phyloP scores from a whole-genome alignment of 805 yeast species.

The Lipomyces japonicus region DNA sequence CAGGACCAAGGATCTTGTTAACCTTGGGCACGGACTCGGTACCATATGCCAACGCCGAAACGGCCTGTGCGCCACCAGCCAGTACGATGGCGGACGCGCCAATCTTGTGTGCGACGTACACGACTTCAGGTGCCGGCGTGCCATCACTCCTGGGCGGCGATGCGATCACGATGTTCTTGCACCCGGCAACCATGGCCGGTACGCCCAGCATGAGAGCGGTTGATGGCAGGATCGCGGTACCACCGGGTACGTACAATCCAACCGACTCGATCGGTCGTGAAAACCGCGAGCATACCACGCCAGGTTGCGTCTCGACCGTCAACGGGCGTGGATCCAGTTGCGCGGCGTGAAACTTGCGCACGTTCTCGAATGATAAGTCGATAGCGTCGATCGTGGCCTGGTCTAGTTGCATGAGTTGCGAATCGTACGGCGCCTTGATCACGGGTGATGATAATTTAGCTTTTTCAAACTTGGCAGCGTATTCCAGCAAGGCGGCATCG shows the following conservation, averaged over 20 bases:
- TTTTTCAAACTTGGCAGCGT: constrained; percentile 87
- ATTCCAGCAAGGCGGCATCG: constrained; percentile 82
- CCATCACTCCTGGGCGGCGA: constrained; percentile 96
- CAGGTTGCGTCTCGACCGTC: constrained; percentile 87
- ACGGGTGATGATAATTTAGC: constrained; percentile 71
- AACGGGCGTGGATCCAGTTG: constrained; percentile 73
- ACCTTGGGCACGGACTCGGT: constrained; percentile 88
- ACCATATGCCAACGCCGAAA: constrained; percentile 98
- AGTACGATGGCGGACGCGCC: constrained; percentile 87
- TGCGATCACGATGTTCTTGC: constrained; percentile 85
- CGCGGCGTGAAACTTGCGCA: constrained; percentile 88
- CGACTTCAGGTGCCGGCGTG: constrained; percentile 91
- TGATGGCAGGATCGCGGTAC: constrained; percentile 96
- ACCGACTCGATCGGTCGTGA: constrained; percentile 92
- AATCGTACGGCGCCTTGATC: constrained; percentile 81
- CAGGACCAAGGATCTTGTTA: constrained; percentile 97
- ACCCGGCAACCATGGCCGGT: constrained; percentile 97
- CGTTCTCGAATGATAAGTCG: constrained; percentile 84
- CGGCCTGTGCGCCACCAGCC: constrained; percentile 99
- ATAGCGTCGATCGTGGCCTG: constrained; percentile 77
- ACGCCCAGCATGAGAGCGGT: constrained; percentile 98
- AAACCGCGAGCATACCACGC: constrained; percentile 90
- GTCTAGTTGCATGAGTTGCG: constrained; percentile 65
- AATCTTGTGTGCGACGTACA: constrained; percentile 91
- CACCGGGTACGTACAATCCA: constrained; percentile 97